Evolutionary conservation across 2,329 filamentous ascomycete species (phyloP).

Genomic region (Alternaria ethzedia): DNA sequence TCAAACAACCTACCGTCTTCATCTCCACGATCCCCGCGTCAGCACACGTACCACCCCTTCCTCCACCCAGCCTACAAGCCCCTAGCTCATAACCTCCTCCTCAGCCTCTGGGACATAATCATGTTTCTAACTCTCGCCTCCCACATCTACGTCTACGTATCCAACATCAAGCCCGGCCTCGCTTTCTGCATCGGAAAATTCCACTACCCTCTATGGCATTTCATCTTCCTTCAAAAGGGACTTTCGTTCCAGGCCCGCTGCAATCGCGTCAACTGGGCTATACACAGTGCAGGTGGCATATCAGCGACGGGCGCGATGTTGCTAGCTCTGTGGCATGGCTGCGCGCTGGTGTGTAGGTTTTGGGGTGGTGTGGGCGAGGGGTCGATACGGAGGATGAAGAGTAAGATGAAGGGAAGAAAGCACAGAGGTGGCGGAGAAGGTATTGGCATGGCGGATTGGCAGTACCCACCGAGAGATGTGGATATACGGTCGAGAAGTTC

Average conservation of each 20-base stretch:
- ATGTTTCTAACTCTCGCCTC: neutral
- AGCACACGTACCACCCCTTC: neutral
- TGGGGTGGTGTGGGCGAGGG: neutral
- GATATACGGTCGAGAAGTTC: neutral
- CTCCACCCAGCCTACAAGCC: neutral
- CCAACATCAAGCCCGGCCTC: neutral
- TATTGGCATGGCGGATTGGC: neutral
- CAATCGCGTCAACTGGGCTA: slow-evolving; percentile 1
- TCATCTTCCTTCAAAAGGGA: neutral
- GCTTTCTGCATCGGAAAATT: neutral
- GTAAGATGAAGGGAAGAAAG: neutral
- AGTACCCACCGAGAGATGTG: neutral
- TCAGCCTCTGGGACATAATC: neutral
- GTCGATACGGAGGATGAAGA: neutral
- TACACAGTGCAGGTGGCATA: slow-evolving; percentile 3
- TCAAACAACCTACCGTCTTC: neutral
- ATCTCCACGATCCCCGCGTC: neutral
- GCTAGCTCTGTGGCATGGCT: neutral
- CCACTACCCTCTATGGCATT: neutral
- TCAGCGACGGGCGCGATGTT: neutral
- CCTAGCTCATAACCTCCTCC: neutral
- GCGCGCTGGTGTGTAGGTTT: neutral
- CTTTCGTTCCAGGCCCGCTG: neutral
- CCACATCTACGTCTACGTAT: neutral
- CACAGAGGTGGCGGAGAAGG: rapidly evolving